A percentile compares a stretch with the other conserved stretches of the same genome.
Conservation (phyloP, 1,284 basidiomycete genomes). For the Pyrrhoderma lamaoense region DNA sequence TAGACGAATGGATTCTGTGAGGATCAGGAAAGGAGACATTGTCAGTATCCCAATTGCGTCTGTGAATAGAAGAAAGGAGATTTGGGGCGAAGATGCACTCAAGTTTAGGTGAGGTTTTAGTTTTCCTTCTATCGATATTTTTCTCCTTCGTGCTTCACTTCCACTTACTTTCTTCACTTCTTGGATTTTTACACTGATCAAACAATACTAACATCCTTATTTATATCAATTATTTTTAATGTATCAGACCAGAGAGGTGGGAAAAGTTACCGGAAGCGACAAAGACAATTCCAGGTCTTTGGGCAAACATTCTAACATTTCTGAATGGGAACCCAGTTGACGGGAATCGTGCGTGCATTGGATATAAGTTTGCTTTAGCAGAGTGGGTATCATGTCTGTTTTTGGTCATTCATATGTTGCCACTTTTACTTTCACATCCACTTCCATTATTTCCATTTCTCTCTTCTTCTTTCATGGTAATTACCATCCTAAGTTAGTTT, state of each 20-base stretch:
- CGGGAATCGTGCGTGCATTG: conserved; percentile 64
- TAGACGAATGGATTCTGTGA: conserved; percentile 24
- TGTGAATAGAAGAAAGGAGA: conserved; percentile 48
- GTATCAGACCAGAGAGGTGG: conserved; percentile 58
- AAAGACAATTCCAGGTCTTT: conserved; percentile 50
- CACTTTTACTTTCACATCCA: too few relatives aligned
- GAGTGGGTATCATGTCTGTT: conserved; percentile 42
- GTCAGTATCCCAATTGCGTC: conserved; percentile 56
- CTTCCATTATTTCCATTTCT: conserved; percentile 2
- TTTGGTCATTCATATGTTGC: too few relatives aligned
- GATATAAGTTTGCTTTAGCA: conserved; percentile 61
- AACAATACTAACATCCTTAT: too few relatives aligned
- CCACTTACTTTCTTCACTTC: background rate
- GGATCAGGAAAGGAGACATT: conserved; percentile 48
- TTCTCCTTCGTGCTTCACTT: too few relatives aligned
- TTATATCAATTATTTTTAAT: too few relatives aligned
- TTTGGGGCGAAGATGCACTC: conserved; percentile 67
- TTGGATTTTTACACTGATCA: conserved; percentile 14
- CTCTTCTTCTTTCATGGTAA: conserved; percentile 10
- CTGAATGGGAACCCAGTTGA: conserved; percentile 43
- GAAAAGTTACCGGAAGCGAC: conserved; percentile 32
- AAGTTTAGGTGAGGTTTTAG: conserved; percentile 43
- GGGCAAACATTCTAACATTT: conserved; percentile 61
- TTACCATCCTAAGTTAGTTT: too few relatives aligned
- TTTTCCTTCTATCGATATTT: too few relatives aligned